Conservation (phyloP, 2,329 filamentous ascomycete genomes). For the Myotisia sp. region DNA sequence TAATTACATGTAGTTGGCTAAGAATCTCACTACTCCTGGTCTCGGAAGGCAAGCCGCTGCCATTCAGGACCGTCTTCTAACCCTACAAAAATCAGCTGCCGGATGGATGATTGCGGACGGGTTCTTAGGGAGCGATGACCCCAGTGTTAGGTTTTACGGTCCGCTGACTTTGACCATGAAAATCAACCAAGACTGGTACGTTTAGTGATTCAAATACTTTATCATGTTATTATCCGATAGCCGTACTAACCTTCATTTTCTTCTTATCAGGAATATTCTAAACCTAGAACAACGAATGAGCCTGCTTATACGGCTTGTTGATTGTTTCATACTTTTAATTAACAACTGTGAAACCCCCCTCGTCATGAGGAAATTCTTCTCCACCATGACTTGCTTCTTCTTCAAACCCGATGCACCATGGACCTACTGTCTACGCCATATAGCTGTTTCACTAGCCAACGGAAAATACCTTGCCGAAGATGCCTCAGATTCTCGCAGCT, state of each 20-base stretch:
- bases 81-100: slow-evolving; percentile 60
- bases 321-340: slow-evolving; percentile 30
- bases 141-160: slow-evolving; percentile 79
- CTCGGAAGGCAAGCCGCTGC: slow-evolving; percentile 32
- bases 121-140: slow-evolving; percentile 52
- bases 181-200: slow-evolving; percentile 74
- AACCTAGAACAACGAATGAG: slow-evolving; percentile 18
- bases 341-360: slow-evolving; percentile 25
- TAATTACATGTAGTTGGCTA: slow-evolving; percentile 23
- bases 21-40: slow-evolving; percentile 29
- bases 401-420: slow-evolving; percentile 27
- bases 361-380: slow-evolving; percentile 34
- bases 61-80: slow-evolving; percentile 62
- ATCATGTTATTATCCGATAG: neutral
- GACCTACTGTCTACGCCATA: slow-evolving; percentile 23
- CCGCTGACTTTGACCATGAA: slow-evolving; percentile 89
- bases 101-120: slow-evolving; percentile 78
- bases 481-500: slow-evolving; percentile 18
- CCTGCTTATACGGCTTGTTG: slow-evolving; percentile 29
- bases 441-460: slow-evolving; percentile 27
- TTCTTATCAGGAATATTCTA: slow-evolving; percentile 22
- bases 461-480: slow-evolving; percentile 25
- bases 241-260: slow-evolving; percentile 9
- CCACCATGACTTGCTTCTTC: slow-evolving; percentile 32
- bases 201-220: neutral